Evolutionary conservation across 2,329 filamentous ascomycete genomes (phyloP).

Genomic region (Colletotrichum endophyticum): DNA sequence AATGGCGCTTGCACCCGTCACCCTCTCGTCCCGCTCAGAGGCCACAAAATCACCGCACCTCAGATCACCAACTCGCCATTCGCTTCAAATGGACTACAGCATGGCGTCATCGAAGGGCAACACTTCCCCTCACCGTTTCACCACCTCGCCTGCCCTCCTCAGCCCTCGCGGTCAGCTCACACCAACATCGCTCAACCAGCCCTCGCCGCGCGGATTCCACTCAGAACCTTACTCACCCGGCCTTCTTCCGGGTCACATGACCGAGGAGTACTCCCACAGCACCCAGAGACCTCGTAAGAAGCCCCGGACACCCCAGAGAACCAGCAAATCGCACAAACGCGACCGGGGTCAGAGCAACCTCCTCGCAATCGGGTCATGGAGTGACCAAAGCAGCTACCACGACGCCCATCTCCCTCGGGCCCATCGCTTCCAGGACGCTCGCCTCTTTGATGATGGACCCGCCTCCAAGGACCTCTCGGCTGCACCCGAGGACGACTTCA

Average conservation of each 20-base stretch:
- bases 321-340: background rate
- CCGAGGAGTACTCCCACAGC: background rate
- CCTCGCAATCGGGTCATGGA: conserved; percentile 12
- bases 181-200: background rate
- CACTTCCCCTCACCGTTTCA: background rate
- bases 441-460: background rate
- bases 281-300: background rate
- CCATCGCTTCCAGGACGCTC: background rate
- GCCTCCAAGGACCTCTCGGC: background rate
- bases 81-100: background rate
- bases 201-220: background rate
- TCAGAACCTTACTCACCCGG: background rate
- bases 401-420: background rate
- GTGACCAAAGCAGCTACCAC: background rate
- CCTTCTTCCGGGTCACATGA: background rate
- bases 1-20: background rate
- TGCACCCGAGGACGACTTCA: background rate
- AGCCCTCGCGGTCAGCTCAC: background rate
- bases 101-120: background rate
- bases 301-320: background rate
- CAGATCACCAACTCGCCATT: background rate
- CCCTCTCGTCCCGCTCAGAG: background rate
- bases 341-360: background rate
- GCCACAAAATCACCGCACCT: background rate
- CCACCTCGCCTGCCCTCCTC: background rate